phyloP scores from a whole-genome alignment of 2,329 filamentous ascomycete species.

The Hypoxylon sp. region DNA sequence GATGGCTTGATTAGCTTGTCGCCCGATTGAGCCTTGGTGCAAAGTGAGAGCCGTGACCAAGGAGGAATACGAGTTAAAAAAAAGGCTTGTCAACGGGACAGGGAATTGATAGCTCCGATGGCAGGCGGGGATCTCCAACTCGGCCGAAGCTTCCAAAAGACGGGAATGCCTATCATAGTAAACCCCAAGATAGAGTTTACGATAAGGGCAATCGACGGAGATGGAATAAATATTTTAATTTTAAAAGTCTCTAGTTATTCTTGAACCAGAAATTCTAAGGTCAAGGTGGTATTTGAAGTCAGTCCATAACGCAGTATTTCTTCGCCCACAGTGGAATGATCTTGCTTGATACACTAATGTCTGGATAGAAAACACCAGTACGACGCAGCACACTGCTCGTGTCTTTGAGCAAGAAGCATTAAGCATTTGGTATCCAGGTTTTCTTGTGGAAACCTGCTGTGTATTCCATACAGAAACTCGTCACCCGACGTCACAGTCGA shows the following conservation, averaged over 20 bases:
- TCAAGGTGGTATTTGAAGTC: constrained; percentile 10
- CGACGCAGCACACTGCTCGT: not conserved
- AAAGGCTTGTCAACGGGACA: constrained; percentile 1
- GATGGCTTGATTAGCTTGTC: constrained; percentile 19
- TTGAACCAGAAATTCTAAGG: constrained; percentile 10
- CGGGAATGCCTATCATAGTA: constrained; percentile 11
- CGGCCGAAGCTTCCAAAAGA: constrained; percentile 24
- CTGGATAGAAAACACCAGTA: not conserved
- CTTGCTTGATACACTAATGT: not conserved
- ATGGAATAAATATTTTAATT: constrained; percentile 24
- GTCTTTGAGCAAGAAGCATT: constrained; percentile 2
- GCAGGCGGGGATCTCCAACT: constrained; percentile 19
- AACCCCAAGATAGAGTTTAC: not conserved
- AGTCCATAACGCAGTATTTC: constrained; percentile 2
- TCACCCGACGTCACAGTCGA: constrained; percentile 13
- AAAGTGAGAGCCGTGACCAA: constrained; percentile 1
- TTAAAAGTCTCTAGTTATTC: not conserved
- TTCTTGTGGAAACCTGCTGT: not conserved
- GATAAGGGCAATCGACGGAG: constrained; percentile 22
- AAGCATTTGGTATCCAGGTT: not conserved
- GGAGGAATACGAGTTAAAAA: not conserved
- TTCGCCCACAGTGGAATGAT: not conserved
- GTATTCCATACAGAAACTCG: not conserved
- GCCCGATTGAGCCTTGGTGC: constrained; percentile 14
- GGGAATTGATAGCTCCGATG: constrained; percentile 1